These are phyloP conservation scores for Pythium folliculosum DNA, from an alignment of 352 stramenopile genomes.

Conservation along the genomic window DNA sequence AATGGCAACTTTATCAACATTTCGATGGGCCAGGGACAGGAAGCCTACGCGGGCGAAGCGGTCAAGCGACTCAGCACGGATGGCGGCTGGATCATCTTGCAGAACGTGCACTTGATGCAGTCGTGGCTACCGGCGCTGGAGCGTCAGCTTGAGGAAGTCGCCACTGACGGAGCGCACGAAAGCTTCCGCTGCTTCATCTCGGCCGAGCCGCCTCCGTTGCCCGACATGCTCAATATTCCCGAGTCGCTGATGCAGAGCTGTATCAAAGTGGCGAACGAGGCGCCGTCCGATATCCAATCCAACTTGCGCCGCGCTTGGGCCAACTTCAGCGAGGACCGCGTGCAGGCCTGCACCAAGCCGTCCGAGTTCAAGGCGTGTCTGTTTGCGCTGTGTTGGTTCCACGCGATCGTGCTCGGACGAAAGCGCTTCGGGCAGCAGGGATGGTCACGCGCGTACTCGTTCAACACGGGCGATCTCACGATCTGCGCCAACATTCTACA, in stretches of 20 bases:
- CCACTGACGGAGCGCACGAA: constrained; percentile 88
- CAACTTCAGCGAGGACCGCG: constrained; percentile 92
- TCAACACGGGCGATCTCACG: constrained; percentile 95
- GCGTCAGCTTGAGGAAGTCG: constrained; percentile 90
- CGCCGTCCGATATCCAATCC: constrained; percentile 94
- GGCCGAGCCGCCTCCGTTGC: constrained; percentile 90
- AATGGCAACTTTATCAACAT: constrained; percentile 97
- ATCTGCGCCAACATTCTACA: constrained; percentile 95
- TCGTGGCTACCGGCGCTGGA: constrained; percentile 95
- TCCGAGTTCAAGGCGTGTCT: constrained; percentile 94
- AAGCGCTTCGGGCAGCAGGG: constrained; percentile 93
- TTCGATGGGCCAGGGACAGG: constrained; percentile 92
- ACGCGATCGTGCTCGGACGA: constrained; percentile 93
- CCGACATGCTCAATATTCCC: constrained; percentile 96
- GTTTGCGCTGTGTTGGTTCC: constrained; percentile 96
- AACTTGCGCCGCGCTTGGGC: constrained; percentile 94
- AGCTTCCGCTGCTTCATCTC: constrained; percentile 97
- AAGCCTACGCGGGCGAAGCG: constrained; percentile 91
- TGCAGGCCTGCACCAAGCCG: constrained; percentile 87
- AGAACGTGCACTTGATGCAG: constrained; percentile 97
- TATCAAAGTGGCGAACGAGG: constrained; percentile 96
- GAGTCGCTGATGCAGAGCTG: constrained; percentile 95
- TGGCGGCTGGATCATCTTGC: constrained; percentile 95
- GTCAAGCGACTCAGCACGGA: constrained; percentile 90
- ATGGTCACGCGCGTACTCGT: constrained; percentile 94